Conservation (phyloP, 495 filamentous ascomycete species). For the Neurospora terricola region DNA sequence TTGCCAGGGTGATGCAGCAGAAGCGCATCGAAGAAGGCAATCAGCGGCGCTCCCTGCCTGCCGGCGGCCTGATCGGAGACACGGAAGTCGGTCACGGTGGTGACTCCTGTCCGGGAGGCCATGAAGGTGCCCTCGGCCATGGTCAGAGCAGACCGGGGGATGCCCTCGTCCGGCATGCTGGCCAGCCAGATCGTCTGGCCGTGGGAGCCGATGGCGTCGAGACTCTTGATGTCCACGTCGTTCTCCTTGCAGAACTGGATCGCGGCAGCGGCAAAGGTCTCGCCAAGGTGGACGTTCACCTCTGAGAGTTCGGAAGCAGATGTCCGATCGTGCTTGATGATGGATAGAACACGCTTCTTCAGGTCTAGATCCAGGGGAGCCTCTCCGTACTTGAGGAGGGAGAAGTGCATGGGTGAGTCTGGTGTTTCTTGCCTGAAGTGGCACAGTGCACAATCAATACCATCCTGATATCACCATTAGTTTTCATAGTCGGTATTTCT, state of each 20-base stretch:
- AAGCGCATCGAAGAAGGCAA: slow-evolving; percentile 42
- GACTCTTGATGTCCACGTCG: slow-evolving; percentile 32
- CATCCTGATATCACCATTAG: slow-evolving; percentile 18
- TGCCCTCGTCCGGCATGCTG: slow-evolving; percentile 39
- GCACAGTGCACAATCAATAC: slow-evolving; percentile 43
- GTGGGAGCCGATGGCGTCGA: slow-evolving; percentile 48
- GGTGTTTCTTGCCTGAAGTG: slow-evolving; percentile 41
- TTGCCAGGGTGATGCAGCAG: slow-evolving; percentile 47
- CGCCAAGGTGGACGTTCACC: slow-evolving; percentile 43
- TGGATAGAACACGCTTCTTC: slow-evolving; percentile 46
- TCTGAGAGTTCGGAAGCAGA: slow-evolving; percentile 43
- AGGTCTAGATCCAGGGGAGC: slow-evolving; percentile 40
- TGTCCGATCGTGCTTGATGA: slow-evolving; percentile 43
- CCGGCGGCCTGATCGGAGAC: slow-evolving; percentile 35
- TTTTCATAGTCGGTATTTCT: background rate
- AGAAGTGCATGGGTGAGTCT: slow-evolving; percentile 39
- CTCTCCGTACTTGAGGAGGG: slow-evolving; percentile 33
- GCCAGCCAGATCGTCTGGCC: slow-evolving; percentile 52
- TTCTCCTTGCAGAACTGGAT: slow-evolving; percentile 37
- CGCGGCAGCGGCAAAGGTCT: slow-evolving; percentile 41
- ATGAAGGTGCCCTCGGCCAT: slow-evolving; percentile 37
- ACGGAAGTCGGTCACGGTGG: slow-evolving; percentile 36
- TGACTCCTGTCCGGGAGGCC: slow-evolving; percentile 30
- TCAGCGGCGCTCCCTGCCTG: slow-evolving; percentile 37
- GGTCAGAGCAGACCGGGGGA: slow-evolving; percentile 39